Evolutionary conservation across 1,284 basidiomycete genomes (phyloP).

Genomic region (Waitea zeae): DNA sequence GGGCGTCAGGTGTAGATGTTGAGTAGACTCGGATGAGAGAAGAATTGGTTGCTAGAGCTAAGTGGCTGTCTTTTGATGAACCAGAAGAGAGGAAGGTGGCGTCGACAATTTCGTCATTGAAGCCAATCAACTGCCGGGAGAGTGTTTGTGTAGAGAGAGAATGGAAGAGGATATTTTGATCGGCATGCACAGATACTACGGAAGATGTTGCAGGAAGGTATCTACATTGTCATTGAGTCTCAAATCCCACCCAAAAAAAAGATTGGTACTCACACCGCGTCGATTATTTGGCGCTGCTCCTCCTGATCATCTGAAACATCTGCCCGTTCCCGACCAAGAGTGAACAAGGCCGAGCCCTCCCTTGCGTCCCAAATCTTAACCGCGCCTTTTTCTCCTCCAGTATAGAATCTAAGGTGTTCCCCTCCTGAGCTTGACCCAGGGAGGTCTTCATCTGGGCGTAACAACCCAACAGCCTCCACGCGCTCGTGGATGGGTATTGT

Average conservation of each 20-base stretch:
- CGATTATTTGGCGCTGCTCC: conserved; percentile 60
- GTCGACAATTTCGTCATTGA: conserved; percentile 97
- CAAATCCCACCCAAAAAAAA: conserved; percentile 7
- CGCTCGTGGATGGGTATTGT: conserved; percentile 81
- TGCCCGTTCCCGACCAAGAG: conserved; percentile 34
- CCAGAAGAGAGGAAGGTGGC: conserved; percentile 52
- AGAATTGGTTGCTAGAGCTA: conserved; percentile 94
- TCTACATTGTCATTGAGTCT: conserved; percentile 20
- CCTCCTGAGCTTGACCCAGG: conserved; percentile 21
- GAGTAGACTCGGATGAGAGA: conserved; percentile 83
- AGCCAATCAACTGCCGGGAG: conserved; percentile 85
- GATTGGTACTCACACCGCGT: conserved; percentile 40
- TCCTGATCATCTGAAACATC: conserved; percentile 39
- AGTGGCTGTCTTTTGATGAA: conserved; percentile 36
- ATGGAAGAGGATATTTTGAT: conserved; percentile 92
- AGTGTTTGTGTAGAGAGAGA: conserved; percentile 46
- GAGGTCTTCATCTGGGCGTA: conserved; percentile 32
- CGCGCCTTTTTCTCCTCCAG: conserved; percentile 77
- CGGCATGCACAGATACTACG: conserved; percentile 85
- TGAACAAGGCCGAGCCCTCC: conserved; percentile 44
- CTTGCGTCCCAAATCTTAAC: conserved; percentile 74
- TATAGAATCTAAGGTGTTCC: conserved; percentile 50
- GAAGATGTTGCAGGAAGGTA: conserved; percentile 46
- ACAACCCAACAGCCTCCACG: conserved; percentile 70
- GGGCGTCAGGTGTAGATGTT: conserved; percentile 54